These are phyloP conservation scores for Leccinum fibrillosum DNA, from an alignment of 768 basidiomycete genomes.

Conservation along the genomic window DNA sequence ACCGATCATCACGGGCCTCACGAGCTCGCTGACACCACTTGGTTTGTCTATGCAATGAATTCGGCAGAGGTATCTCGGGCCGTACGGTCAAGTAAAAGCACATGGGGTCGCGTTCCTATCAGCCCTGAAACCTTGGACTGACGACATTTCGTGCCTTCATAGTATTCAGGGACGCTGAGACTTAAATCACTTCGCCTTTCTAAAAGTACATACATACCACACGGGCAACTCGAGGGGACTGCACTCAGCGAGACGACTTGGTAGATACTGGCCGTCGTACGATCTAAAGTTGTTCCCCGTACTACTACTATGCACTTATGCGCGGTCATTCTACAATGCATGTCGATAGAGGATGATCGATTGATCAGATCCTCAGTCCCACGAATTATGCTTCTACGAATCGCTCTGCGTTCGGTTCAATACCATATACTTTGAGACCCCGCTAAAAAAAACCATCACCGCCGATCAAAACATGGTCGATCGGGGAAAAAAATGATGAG, in stretches of 20 bases:
- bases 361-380: not conserved
- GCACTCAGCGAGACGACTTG: not conserved
- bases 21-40: not conserved
- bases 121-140: not conserved
- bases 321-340: not conserved
- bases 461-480: not conserved
- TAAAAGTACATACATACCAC: not conserved
- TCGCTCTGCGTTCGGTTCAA: slow-evolving; percentile 38
- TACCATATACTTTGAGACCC: slow-evolving; percentile 27
- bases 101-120: not conserved
- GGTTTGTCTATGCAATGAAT: not conserved
- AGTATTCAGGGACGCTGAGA: not conserved
- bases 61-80: not conserved
- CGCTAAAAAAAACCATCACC: slow-evolving; percentile 11
- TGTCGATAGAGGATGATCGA: not conserved
- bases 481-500: not conserved
- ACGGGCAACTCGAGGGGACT: not conserved
- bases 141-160: not conserved
- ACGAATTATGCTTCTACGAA: not conserved
- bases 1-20: not conserved
- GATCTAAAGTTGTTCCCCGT: not conserved
- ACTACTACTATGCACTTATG: not conserved
- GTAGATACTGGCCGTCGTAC: not conserved
- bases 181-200: not conserved
- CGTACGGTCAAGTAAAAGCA: not conserved